Conservation (phyloP, 805 yeast genomes). For the Peterozyma xylosa region DNA sequence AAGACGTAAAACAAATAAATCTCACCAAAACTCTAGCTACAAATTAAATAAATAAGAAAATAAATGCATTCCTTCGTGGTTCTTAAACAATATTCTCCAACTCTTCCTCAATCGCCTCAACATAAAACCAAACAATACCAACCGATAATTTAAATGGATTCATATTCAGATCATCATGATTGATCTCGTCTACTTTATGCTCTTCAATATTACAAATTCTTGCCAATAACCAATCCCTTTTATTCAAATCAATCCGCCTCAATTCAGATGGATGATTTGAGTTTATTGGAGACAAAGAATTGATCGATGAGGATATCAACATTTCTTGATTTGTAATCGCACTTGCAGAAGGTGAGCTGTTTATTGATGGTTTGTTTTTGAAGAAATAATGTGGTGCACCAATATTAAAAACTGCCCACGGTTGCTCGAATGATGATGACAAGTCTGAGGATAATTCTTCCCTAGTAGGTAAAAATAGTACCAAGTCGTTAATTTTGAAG, state of each 20-base stretch:
- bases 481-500: constrained; percentile 71
- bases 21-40: too few relatives aligned
- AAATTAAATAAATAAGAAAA: too few relatives aligned
- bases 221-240: constrained; percentile 81
- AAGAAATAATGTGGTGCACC: constrained; percentile 83
- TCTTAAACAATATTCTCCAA: constrained; percentile 4
- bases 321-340: constrained; percentile 1
- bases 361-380: constrained; percentile 26
- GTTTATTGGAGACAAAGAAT: not conserved
- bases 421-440: constrained; percentile 23
- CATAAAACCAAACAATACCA: constrained; percentile 58
- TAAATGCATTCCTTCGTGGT: too few relatives aligned
- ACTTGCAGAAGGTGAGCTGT: not conserved
- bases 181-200: constrained; percentile 39
- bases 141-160: constrained; percentile 64
- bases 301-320: not conserved
- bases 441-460: constrained; percentile 1
- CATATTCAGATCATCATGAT: constrained; percentile 22
- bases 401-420: constrained; percentile 94
- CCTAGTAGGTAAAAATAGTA: constrained; percentile 72
- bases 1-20: too few relatives aligned
- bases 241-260: constrained; percentile 18
- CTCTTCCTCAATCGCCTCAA: constrained; percentile 43
- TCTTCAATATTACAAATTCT: constrained; percentile 53
- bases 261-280: not conserved